A percentile compares a stretch with the other conserved stretches of the same genome.
Conservation (phyloP, 148 eudicot genomes). For the Rhododendron williamsianum region DNA sequence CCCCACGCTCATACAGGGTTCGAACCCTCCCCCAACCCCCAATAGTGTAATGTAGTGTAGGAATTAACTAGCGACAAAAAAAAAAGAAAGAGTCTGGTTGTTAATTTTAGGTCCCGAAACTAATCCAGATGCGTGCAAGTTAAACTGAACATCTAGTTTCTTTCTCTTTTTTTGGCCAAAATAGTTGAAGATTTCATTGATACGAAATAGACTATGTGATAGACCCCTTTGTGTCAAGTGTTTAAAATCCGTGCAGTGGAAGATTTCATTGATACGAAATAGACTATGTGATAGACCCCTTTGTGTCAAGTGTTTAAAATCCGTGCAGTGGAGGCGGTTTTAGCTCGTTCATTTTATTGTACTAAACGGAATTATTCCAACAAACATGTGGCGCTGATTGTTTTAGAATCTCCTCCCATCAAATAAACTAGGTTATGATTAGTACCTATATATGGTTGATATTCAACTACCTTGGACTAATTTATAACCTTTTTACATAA, state of each 20-base stretch:
- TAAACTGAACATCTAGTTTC: too few relatives aligned
- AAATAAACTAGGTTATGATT: background rate
- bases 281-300: too few relatives aligned
- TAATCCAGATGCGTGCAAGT: too few relatives aligned
- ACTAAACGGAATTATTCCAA: background rate
- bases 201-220: too few relatives aligned
- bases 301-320: background rate
- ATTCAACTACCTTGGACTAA: constrained; percentile 18
- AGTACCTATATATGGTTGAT: background rate
- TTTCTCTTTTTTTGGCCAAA: too few relatives aligned
- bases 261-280: too few relatives aligned
- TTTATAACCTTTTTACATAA: background rate
- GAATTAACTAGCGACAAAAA: too few relatives aligned
- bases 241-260: background rate
- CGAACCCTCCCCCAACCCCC: too few relatives aligned
- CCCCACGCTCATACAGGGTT: too few relatives aligned
- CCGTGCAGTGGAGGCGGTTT: background rate
- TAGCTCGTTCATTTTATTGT: background rate
- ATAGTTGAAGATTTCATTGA: too few relatives aligned
- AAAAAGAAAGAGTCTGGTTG: background rate
- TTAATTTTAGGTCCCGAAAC: too few relatives aligned
- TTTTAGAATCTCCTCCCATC: background rate
- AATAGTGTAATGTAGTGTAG: too few relatives aligned
- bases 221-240: background rate
- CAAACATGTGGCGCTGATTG: constrained; percentile 4